A percentile compares a stretch with the other conserved stretches of the same genome.
phyloP scores from a whole-genome alignment of 306 rosid genomes.

The Pterocarpus macrocarpus region DNA sequence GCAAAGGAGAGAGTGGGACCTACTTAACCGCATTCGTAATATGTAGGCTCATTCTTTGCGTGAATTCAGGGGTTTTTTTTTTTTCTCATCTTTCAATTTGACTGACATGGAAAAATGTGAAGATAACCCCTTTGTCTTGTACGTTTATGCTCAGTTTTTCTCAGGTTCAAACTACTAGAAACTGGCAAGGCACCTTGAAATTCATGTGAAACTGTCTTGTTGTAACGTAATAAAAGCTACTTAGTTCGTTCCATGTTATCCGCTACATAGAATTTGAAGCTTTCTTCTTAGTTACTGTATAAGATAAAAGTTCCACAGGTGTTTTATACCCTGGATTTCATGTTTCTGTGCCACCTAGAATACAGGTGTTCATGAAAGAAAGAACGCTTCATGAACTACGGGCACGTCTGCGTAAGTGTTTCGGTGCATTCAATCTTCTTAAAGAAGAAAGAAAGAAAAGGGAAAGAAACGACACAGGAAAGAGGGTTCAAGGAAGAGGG shows the following conservation, averaged over 20 bases:
- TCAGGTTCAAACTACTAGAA: not conserved
- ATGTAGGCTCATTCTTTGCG: not conserved
- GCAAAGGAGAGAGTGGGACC: not conserved
- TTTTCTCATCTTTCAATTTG: too few species aligned
- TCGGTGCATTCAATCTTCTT: not conserved
- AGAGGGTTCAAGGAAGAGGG: too few species aligned
- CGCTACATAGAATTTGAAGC: not conserved
- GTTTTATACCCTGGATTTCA: not conserved
- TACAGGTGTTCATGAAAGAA: constrained; percentile 1
- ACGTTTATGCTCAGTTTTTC: not conserved
- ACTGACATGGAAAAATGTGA: too few species aligned
- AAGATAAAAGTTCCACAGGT: too few species aligned
- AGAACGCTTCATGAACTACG: not conserved
- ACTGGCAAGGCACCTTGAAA: not conserved
- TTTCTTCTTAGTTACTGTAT: not conserved
- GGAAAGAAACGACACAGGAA: not conserved
- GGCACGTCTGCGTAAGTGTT: not conserved
- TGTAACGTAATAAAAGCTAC: not conserved
- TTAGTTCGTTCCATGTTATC: not conserved
- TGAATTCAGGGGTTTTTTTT: not conserved
- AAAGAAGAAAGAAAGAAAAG: not conserved
- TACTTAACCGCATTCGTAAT: not conserved
- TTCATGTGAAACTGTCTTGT: not conserved
- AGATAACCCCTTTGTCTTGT: not conserved
- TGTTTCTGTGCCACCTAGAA: not conserved